Evolutionary conservation across 2,329 filamentous ascomycete species (phyloP).

Genomic region (Colletotrichum sublineola): DNA sequence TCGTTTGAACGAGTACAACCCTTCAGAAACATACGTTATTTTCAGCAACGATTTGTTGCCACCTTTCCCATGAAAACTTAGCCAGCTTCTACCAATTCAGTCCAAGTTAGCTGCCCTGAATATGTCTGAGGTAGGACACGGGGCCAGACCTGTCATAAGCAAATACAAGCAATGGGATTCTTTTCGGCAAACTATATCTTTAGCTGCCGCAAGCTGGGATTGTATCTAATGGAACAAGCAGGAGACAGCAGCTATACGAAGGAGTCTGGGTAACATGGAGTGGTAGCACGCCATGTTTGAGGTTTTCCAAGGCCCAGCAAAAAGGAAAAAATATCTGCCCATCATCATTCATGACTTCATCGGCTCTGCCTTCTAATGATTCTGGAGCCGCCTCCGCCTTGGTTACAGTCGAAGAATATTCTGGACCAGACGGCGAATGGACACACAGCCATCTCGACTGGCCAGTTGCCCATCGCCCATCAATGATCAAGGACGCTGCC

Average conservation of each 20-base stretch:
- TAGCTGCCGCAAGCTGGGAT: conserved; percentile 45
- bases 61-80: conserved; percentile 61
- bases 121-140: neutral
- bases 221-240: conserved; percentile 44
- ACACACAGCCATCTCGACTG: conserved; percentile 50
- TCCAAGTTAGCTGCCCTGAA: too few relatives aligned
- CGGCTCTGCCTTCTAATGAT: too few relatives aligned
- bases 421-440: neutral
- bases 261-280: conserved; percentile 40
- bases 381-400: neutral
- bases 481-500: conserved; percentile 57
- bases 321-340: too few relatives aligned
- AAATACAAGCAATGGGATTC: conserved; percentile 51
- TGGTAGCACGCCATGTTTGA: conserved; percentile 8
- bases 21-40: conserved; percentile 63
- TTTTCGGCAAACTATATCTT: conserved; percentile 53
- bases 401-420: conserved; percentile 2
- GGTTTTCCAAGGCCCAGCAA: neutral
- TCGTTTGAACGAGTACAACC: conserved; percentile 60
- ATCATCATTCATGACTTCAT: too few relatives aligned
- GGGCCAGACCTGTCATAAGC: conserved; percentile 6
- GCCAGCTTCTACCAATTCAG: conserved; percentile 47
- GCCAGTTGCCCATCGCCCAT: conserved; percentile 56
- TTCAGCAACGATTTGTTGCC: conserved; percentile 65
- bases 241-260: conserved; percentile 42